Conservation (phyloP, 2,329 filamentous ascomycete species). For the Aotearoamyces nothofagi region DNA sequence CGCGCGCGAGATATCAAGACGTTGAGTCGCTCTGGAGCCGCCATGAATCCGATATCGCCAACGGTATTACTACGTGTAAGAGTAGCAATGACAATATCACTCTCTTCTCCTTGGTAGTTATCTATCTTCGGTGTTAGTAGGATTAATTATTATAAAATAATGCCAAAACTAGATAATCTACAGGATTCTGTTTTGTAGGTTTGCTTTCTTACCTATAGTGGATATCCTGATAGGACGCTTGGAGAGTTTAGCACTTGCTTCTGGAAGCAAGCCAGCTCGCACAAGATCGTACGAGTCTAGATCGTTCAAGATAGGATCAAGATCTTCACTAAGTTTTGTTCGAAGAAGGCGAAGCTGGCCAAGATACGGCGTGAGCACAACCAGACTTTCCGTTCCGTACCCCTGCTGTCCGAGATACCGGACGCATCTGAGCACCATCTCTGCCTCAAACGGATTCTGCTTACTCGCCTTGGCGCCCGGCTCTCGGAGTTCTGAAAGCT, state of each 20-base stretch:
- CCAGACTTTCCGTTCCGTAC: slow-evolving; percentile 48
- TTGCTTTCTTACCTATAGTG: slow-evolving; percentile 43
- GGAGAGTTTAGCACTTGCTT: slow-evolving; percentile 31
- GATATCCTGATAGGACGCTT: slow-evolving; percentile 44
- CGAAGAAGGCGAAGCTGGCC: slow-evolving; percentile 47
- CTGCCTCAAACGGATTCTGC: slow-evolving; percentile 47
- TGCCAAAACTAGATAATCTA: no score
- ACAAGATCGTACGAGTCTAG: slow-evolving; percentile 49
- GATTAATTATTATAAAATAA: background rate
- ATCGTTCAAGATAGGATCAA: slow-evolving; percentile 53
- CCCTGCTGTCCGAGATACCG: slow-evolving; percentile 57
- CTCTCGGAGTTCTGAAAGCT: slow-evolving; percentile 34
- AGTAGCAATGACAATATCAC: slow-evolving; percentile 53
- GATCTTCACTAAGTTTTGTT: slow-evolving; percentile 34
- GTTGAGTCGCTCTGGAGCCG: slow-evolving; percentile 49
- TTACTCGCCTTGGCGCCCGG: slow-evolving; percentile 34
- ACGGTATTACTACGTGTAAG: slow-evolving; percentile 49
- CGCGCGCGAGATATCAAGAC: slow-evolving; percentile 55
- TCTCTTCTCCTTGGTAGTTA: slow-evolving; percentile 69
- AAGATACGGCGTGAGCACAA: slow-evolving; percentile 58
- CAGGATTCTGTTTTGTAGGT: no score
- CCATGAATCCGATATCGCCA: slow-evolving; percentile 58
- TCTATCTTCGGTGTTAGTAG: slow-evolving; percentile 29
- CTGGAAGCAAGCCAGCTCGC: slow-evolving; percentile 42
- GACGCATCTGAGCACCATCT: slow-evolving; percentile 50